Conservation (phyloP, 2,329 filamentous ascomycete genomes). For the Westerdykella aurantiaca region DNA sequence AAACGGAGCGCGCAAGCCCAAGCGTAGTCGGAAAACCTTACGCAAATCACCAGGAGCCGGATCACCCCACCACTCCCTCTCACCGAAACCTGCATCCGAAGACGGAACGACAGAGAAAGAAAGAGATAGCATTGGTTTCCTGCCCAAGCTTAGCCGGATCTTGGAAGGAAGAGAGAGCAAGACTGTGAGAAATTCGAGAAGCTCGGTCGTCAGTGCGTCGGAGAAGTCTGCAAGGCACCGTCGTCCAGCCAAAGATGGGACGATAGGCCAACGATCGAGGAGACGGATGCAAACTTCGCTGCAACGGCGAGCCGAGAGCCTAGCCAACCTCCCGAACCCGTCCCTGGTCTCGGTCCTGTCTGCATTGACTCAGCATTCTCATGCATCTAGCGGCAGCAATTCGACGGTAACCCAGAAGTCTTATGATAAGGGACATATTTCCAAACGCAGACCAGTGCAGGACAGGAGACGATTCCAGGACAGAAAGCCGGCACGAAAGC, state of each 20-base stretch:
- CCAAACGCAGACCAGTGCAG: conserved; percentile 19
- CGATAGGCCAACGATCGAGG: conserved; percentile 21
- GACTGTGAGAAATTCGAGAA: conserved; percentile 13
- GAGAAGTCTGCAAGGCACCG: conserved; percentile 10
- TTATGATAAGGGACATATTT: conserved; percentile 28
- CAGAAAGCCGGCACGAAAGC: conserved; percentile 8
- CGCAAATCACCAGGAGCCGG: conserved; percentile 19
- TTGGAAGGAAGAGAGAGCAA: conserved; percentile 33
- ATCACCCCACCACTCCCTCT: conserved; percentile 11
- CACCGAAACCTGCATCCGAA: conserved; percentile 12
- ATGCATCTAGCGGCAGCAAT: conserved; percentile 41
- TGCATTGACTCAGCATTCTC: conserved; percentile 38
- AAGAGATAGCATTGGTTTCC: conserved; percentile 25
- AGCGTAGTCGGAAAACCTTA: conserved; percentile 7
- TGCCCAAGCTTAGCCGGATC: conserved; percentile 40
- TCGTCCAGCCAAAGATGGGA: conserved; percentile 17
- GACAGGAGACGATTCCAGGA: conserved; percentile 11
- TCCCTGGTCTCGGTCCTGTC: conserved; percentile 42
- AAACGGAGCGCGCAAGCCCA: conserved; percentile 17
- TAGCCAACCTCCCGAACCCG: conserved; percentile 32
- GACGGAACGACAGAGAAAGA: conserved; percentile 5
- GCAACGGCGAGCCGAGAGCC: conserved; percentile 27
- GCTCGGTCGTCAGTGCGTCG: conserved; percentile 18
- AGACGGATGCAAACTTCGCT: conserved; percentile 30
- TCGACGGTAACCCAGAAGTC: conserved; percentile 43